Conservation (phyloP, 331 rosid genomes). For the Acacia concinna region DNA sequence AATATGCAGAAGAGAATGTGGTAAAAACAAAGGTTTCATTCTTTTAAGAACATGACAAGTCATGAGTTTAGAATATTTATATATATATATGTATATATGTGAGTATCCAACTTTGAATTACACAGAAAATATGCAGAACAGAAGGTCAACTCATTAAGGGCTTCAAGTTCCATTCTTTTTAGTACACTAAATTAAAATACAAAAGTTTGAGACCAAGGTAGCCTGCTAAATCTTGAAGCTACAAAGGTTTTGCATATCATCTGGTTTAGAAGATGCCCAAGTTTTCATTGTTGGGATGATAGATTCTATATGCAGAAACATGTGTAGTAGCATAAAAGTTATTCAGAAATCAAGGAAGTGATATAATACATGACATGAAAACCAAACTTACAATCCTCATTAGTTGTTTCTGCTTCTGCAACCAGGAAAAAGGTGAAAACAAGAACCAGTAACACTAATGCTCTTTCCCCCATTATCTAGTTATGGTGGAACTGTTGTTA, state of each 20-base stretch:
- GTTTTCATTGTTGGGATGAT: neutral
- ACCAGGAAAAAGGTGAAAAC: slow-evolving; percentile 28
- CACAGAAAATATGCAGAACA: neutral
- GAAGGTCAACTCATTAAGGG: neutral
- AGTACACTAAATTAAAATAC: neutral
- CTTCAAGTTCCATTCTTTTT: neutral
- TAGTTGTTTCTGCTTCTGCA: slow-evolving; percentile 29
- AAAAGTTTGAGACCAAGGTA: neutral
- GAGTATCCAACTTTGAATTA: neutral
- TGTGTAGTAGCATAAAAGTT: slow-evolving; percentile 2
- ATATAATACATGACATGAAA: neutral
- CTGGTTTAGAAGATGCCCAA: neutral
- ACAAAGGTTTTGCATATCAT: neutral
- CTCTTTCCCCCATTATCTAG: slow-evolving; percentile 35
- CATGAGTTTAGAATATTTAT: neutral
- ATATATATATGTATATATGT: no score
- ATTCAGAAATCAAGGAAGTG: slow-evolving; percentile 2
- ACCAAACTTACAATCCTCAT: slow-evolving; percentile 36
- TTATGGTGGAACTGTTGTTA: slow-evolving; percentile 17
- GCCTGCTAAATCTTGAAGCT: neutral
- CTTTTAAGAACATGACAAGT: neutral
- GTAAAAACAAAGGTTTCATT: neutral
- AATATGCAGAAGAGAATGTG: slow-evolving; percentile 5
- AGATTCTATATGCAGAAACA: neutral
- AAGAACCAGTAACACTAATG: slow-evolving; percentile 28